Evolutionary conservation across 768 basidiomycete genomes (phyloP), one percentile per base, ranked within the genome.

Genomic region (Boletellus sp.): DNA sequence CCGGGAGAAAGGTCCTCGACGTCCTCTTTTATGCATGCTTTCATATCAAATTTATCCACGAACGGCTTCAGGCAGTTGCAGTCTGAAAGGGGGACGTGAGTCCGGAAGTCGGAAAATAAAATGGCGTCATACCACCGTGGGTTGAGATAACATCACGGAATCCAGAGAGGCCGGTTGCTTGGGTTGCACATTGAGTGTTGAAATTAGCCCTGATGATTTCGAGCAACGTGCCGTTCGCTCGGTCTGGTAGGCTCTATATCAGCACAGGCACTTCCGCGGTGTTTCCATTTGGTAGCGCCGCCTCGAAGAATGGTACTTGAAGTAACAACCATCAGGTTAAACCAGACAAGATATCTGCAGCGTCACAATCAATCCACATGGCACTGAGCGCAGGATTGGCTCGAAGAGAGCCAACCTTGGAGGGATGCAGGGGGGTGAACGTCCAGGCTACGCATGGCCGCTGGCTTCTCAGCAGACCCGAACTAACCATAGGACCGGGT

Each of bases 1-100:
- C 48, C 53, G 22, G 48, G 24, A 26, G 47, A 17, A 33, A 53
- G 35, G 35, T 53, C 38, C 37, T 44, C 32, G 15, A 48, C 42
- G 4, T 54, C 48, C 20, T 24, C 43, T 22, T 54, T 36, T 24
- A 37, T 53, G 52, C 52, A 53, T 19, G 53, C 48, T 13, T 32
- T 17, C 9, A 42, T 43, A 19, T 46, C 13, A 12, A 54, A 35
- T 26, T 35, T 45, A 28, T 39, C 39, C 6, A 42, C 19, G 43
- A 50, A 54, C 7, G 43, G 52, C 24, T 42, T 26, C 38, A 45
- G 49, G 7, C 42, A 17, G 28, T 37, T 24, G 33, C 46, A 38
- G 23, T 32, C 28, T 12, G 52, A 48, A 24, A 53, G 38, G 8
- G 52, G 48, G 10, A 54, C 47, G 28, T 40, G 39, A 7, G 16